Evolutionary conservation across 2,329 filamentous ascomycete species (phyloP), one percentile per base, ranked within the genome.

Genomic region (Alternaria brassicae): DNA sequence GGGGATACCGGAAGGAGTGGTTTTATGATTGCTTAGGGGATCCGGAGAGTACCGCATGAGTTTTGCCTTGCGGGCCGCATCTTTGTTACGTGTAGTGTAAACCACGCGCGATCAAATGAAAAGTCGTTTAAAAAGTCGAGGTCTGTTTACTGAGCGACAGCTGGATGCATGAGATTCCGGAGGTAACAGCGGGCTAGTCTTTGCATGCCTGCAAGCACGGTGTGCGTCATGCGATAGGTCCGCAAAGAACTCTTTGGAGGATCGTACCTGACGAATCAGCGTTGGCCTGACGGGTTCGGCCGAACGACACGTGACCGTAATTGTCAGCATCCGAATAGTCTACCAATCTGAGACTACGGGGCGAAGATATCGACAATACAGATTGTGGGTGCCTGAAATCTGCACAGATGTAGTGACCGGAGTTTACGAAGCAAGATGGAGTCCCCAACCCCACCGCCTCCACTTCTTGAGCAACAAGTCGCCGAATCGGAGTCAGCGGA

Each of bases 401-500:
- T 12, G 12, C n/a, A 17, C 7, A 30, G 30, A 25, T 30, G 44
- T 49, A 58, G 32, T 13, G 4, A 10, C 19, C 13, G 8, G n/a
- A 13, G 8, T 37, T 19, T 23, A 9, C 10, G 4, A 39, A 37
- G 28, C 28, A 8, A 15, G 39, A 50, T 57, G 32, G 42, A 36
- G 32, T 8, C 19, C 32, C 27, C 17, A 57, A 51, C 10, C 12
- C 23, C n/a, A 45, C 28, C 17, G 13, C 17, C 42, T 42, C 44
- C 51, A 39, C 37, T 42, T 27, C 53, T 30, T 32, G 25, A 41
- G 42, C 17, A 12, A 17, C 37, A 32, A 40, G 32, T 32, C 12
- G 41, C 42, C 55, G 50, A 54, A 51, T 61, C 55, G 54, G 32
- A 55, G 45, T 36, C 49, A 54, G 27, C 58, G 50, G 54, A 61